Evolutionary conservation across 345 rosid species (phyloP).

Genomic region (Turnera subulata): DNA sequence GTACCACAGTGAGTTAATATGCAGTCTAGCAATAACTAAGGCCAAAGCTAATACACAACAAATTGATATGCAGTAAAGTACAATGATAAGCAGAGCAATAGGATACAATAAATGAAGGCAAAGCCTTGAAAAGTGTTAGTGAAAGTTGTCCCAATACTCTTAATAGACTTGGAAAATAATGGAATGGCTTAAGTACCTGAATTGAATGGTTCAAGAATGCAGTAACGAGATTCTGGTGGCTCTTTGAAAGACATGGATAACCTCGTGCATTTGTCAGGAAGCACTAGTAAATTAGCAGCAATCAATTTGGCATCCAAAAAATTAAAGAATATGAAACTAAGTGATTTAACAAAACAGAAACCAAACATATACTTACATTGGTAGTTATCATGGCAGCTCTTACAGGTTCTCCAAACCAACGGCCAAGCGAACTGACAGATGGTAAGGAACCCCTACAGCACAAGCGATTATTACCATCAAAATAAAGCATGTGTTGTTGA

Average conservation of each 20-base stretch:
- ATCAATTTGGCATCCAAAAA: neutral
- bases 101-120: neutral
- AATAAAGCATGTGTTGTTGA: no score
- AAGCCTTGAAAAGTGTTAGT: neutral
- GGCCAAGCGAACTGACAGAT: constrained; percentile 54
- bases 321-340: no score
- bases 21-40: constrained; percentile 41
- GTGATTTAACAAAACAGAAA: neutral
- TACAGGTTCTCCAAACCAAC: constrained; percentile 69
- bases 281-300: constrained; percentile 44
- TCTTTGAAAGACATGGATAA: constrained; percentile 89
- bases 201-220: constrained; percentile 79
- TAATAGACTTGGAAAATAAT: constrained; percentile 53
- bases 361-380: constrained; percentile 43
- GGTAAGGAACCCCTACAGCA: constrained; percentile 54
- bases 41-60: neutral
- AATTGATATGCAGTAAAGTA: neutral
- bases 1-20: constrained; percentile 30
- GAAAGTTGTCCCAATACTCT: constrained; percentile 33
- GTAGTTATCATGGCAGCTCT: constrained; percentile 74
- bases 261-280: constrained; percentile 88
- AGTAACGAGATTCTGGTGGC: constrained; percentile 72
- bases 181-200: constrained; percentile 45
- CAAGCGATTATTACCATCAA: constrained; percentile 10
- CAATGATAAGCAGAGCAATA: constrained; percentile 14